Conservation (phyloP, 2,329 filamentous ascomycete species). For the Colletotrichum sublineola region DNA sequence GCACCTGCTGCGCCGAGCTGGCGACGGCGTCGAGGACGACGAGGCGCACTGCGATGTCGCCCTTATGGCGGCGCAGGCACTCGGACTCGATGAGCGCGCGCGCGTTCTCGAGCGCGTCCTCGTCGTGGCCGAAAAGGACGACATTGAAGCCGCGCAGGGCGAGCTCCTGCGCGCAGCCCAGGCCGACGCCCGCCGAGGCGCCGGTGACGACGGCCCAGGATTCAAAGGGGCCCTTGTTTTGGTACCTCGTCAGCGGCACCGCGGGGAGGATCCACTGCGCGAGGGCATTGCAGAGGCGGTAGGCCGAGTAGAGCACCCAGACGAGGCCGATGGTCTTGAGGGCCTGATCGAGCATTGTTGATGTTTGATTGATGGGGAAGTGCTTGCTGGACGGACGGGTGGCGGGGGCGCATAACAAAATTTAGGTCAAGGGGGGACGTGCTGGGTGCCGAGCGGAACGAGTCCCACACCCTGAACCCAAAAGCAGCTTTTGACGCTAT, state of each 20-base stretch:
- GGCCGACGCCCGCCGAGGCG: conserved; percentile 52
- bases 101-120: conserved; percentile 48
- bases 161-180: conserved; percentile 51
- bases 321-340: conserved; percentile 43
- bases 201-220: conserved; percentile 53
- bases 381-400: not conserved
- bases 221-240: conserved; percentile 43
- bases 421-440: not conserved
- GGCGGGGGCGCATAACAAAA: not conserved
- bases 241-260: conserved; percentile 44
- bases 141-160: conserved; percentile 52
- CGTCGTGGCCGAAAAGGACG: conserved; percentile 50
- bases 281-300: conserved; percentile 41
- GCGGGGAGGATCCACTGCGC: conserved; percentile 45
- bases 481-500: not conserved
- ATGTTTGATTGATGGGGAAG: not conserved
- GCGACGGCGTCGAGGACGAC: conserved; percentile 49
- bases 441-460: not conserved
- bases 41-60: conserved; percentile 47
- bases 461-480: not conserved
- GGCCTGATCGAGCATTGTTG: conserved; percentile 14
- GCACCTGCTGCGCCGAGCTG: conserved; percentile 47
- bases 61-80: conserved; percentile 44
- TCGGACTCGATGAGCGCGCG: conserved; percentile 32
- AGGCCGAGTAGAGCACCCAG: conserved; percentile 37